Conservation (phyloP, 2,329 filamentous ascomycete species). For the Colletotrichum ledebouriae region DNA sequence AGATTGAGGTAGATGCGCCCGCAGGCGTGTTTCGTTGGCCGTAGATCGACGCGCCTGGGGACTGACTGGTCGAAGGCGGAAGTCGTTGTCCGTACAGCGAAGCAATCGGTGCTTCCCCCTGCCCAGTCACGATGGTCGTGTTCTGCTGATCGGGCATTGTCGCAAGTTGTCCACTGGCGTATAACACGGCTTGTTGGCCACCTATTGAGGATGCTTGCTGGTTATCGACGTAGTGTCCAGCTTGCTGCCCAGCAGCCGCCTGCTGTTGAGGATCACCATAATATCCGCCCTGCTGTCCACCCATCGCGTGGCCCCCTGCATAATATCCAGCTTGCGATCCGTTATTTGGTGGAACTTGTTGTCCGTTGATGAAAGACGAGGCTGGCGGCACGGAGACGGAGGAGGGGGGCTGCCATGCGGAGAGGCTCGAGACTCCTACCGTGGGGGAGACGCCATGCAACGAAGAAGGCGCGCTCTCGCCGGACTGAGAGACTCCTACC, state of each 20-base stretch:
- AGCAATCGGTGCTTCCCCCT: slow-evolving; percentile 10
- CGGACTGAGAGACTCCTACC: slow-evolving; percentile 17
- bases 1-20: slow-evolving; percentile 8
- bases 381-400: slow-evolving; percentile 25
- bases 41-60: slow-evolving; percentile 6
- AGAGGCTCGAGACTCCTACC: slow-evolving; percentile 14
- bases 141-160: not conserved
- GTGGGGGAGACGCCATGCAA: slow-evolving; percentile 21
- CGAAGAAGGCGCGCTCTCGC: slow-evolving; percentile 21
- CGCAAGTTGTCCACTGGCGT: slow-evolving; percentile 3
- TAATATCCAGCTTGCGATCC: slow-evolving; percentile 19
- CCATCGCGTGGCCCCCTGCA: not conserved
- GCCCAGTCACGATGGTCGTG: not conserved
- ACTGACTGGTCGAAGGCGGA: not conserved
- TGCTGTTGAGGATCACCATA: slow-evolving; percentile 20
- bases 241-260: slow-evolving; percentile 10
- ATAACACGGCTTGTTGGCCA: slow-evolving; percentile 1
- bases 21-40: slow-evolving; percentile 5
- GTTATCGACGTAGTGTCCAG: slow-evolving; percentile 1
- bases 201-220: not conserved
- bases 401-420: slow-evolving; percentile 16
- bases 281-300: slow-evolving; percentile 23
- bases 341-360: not conserved
- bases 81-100: slow-evolving; percentile 22
- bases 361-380: slow-evolving; percentile 18